phyloP scores from a whole-genome alignment of 345 rosid genomes.

The Euclidium syriacum region DNA sequence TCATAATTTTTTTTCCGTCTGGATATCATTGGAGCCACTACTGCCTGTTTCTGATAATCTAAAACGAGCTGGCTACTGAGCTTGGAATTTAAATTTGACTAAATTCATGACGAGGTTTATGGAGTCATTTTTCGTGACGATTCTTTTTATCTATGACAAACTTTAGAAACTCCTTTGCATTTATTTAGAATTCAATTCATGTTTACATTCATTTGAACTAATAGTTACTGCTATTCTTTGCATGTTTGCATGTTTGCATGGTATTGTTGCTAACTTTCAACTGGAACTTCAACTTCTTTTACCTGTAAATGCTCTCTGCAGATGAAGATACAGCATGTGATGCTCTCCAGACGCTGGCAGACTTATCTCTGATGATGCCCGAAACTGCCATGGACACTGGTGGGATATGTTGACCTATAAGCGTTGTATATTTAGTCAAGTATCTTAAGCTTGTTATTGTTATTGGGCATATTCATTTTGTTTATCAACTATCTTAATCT shows the following conservation, averaged over 20 bases:
- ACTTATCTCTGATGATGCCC: constrained; percentile 71
- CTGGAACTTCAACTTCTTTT: background rate
- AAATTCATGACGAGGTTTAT: constrained; percentile 3
- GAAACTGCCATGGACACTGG: constrained; percentile 61
- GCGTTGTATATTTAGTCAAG: background rate
- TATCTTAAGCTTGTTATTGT: constrained; percentile 13
- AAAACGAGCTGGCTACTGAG: background rate
- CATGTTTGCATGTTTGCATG: background rate
- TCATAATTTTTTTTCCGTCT: background rate
- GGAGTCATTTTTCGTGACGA: constrained; percentile 13
- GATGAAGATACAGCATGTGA: constrained; percentile 62
- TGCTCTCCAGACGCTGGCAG: constrained; percentile 75
- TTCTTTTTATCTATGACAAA: constrained; percentile 6
- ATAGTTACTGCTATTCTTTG: background rate
- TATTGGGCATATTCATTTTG: background rate
- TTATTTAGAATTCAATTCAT: background rate
- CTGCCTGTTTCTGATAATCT: constrained; percentile 7
- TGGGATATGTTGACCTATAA: constrained; percentile 29
- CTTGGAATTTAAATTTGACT: background rate
- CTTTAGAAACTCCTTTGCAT: background rate
- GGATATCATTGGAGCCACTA: background rate
- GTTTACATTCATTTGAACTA: constrained; percentile 10
- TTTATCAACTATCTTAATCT: constrained; percentile 7
- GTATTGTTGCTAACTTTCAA: constrained; percentile 2
- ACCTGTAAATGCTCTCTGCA: constrained; percentile 23